phyloP scores from a whole-genome alignment of 352 stramenopile species.

The Pseudoperonospora humuli region DNA sequence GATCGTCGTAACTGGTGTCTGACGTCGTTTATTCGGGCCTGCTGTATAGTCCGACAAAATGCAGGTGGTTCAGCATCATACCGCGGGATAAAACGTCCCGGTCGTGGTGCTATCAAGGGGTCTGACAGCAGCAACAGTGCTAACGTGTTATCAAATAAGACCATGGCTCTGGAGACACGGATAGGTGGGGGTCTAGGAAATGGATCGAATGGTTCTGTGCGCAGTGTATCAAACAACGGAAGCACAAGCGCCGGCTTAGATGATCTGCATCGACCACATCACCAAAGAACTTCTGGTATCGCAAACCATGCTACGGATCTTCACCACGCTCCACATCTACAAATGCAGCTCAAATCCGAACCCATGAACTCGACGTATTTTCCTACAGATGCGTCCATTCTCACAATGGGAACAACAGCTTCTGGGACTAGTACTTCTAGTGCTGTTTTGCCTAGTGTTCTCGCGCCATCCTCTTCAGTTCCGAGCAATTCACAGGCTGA shows the following conservation, averaged over 20 bases:
- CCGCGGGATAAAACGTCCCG: conserved; percentile 49
- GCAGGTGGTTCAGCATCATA: conserved; percentile 41
- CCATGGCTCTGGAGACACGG: conserved; percentile 58
- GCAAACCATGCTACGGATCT: conserved; percentile 11
- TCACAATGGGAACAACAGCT: conserved; percentile 41
- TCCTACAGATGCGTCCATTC: conserved; percentile 46
- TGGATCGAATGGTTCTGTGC: conserved; percentile 18
- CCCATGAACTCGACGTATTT: conserved; percentile 65
- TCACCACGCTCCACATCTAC: conserved; percentile 20
- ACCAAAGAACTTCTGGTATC: conserved; percentile 11
- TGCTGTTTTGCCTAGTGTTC: conserved; percentile 16
- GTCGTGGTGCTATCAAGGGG: conserved; percentile 38
- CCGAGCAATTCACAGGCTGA: conserved; percentile 17
- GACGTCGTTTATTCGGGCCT: conserved; percentile 3
- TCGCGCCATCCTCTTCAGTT: conserved; percentile 24
- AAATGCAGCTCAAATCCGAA: conserved; percentile 51
- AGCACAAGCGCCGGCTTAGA: conserved; percentile 14
- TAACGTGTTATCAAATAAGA: conserved; percentile 67
- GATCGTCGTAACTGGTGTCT: conserved; percentile 2
- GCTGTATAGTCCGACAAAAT: conserved; percentile 55
- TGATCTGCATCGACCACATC: conserved; percentile 25
- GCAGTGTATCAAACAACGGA: conserved; percentile 14
- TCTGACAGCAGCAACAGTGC: conserved; percentile 63
- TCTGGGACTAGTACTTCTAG: conserved; percentile 8
- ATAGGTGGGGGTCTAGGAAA: conserved; percentile 39